A percentile compares a stretch with the other conserved stretches of the same genome.
Conservation (phyloP, 2,329 filamentous ascomycete genomes). For the Trichoderma brevicompactum region DNA sequence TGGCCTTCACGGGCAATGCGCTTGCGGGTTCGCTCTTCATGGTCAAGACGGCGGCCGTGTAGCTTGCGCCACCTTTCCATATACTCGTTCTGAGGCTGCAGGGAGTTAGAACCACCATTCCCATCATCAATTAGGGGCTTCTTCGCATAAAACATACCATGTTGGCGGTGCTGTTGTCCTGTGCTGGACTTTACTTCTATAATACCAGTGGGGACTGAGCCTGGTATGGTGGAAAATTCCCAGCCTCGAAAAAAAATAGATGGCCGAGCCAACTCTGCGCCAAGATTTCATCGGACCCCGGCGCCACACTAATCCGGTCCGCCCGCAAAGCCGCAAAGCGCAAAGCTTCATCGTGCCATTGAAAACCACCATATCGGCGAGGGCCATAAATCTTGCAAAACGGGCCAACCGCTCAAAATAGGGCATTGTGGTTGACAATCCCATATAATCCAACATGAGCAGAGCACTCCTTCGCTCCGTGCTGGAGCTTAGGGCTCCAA, state of each 20-base stretch:
- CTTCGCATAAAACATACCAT: conserved; percentile 39
- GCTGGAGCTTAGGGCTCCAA: conserved; percentile 60
- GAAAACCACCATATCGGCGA: conserved; percentile 14
- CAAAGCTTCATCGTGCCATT: conserved; percentile 22
- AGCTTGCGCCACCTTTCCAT: conserved; percentile 73
- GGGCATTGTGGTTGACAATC: conserved; percentile 31
- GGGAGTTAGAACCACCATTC: conserved; percentile 32
- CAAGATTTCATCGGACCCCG: conserved; percentile 38
- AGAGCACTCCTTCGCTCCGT: conserved; percentile 66
- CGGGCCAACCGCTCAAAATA: conserved; percentile 31
- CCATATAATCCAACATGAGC: conserved; percentile 49
- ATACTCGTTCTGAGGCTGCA: conserved; percentile 77
- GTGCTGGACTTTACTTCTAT: conserved; percentile 25
- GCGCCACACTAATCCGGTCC: conserved; percentile 43
- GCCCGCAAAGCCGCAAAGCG: conserved; percentile 18
- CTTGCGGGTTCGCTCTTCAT: conserved; percentile 90
- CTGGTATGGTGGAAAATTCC: conserved; percentile 36
- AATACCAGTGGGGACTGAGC: conserved; percentile 5
- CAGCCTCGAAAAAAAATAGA: conserved; percentile 23
- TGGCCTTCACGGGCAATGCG: conserved; percentile 85
- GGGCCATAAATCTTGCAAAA: conserved; percentile 32
- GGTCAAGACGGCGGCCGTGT: conserved; percentile 64
- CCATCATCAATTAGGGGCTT: not conserved
- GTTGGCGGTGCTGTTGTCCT: conserved; percentile 32
- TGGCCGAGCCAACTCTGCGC: conserved; percentile 30